Base-by-base conservation (phyloP, 2,329 filamentous ascomycete species). In the Beauveria rudraprayagi region DNA sequence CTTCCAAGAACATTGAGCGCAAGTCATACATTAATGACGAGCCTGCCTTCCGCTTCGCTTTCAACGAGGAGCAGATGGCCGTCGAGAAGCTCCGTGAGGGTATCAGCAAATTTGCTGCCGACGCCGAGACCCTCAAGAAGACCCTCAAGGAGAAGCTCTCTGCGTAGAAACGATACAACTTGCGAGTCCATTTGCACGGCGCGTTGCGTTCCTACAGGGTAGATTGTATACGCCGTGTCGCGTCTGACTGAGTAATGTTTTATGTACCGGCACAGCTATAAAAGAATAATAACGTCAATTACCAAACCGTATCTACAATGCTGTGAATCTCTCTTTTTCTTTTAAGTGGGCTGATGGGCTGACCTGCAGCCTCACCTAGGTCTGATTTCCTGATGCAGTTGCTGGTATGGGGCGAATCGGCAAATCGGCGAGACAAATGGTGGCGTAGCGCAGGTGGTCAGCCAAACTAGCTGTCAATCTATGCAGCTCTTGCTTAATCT, bases 11-110 rank as follows among this genome's bases (percentile, higher is more conserved):
- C 78, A 84, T 99, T 68, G 79, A 89, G 81, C 96, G 92, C 90
- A 90, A 90, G 83, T 81, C 80, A 62, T 99, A 96, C 85, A 88
- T 99, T 78, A 85, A 88, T 74, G 82, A 94, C 78, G 94, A 99
- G 85, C 71, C 92, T 59, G 73, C 78, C 55, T 99, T 97, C 92
- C 92, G 94, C 77, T 99, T 97, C 83, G 90, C 92, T 80, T 96
- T 99, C 87, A 99, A 99, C 85, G 94, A 99, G 85, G 92, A 99
- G 73, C 89, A 93, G 77, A 99, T 99, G 94, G 94, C 91, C 66
- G 91, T 96, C 68, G 92, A 97, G 88, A 99, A 99, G 89, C 87
- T 99, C 70, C 90, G 92, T 65, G 94, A 99, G 81, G 94, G 94
- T 79, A 99, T 99, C 83, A 95, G 91, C 84, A 97, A 97, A 83